Conservation (phyloP, 176 grass and related monocot genomes). For the Oryza officinalis region DNA sequence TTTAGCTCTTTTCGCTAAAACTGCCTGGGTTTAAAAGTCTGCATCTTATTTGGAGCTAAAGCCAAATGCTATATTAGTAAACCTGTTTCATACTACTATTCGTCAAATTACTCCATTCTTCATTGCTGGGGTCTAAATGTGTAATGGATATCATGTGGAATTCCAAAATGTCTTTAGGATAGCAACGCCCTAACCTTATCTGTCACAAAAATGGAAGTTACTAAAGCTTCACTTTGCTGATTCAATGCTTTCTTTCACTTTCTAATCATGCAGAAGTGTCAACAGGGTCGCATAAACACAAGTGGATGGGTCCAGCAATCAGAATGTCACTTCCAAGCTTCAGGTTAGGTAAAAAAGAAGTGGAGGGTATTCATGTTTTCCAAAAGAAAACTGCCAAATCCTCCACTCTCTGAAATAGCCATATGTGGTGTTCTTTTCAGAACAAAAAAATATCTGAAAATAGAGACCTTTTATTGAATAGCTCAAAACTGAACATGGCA, state of each 20-base stretch:
- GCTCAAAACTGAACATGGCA: slow-evolving; percentile 26
- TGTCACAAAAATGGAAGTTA: slow-evolving; percentile 13
- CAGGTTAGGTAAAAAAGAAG: slow-evolving; percentile 60
- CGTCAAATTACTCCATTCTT: background rate
- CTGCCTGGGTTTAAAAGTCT: slow-evolving; percentile 11
- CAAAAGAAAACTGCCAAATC: slow-evolving; percentile 4
- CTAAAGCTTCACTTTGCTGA: slow-evolving; percentile 20
- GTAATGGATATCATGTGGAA: background rate
- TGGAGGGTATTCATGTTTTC: slow-evolving; percentile 12
- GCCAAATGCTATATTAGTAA: background rate
- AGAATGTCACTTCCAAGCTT: slow-evolving; percentile 97
- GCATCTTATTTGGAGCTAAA: background rate
- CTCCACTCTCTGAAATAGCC: background rate
- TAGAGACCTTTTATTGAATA: background rate
- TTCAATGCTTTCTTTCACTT: slow-evolving; percentile 37
- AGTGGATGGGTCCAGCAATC: slow-evolving; percentile 70
- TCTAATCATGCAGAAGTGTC: slow-evolving; percentile 35
- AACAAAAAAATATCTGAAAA: slow-evolving; percentile 10
- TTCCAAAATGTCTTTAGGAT: slow-evolving; percentile 18
- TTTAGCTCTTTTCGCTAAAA: background rate
- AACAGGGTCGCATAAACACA: slow-evolving; percentile 51
- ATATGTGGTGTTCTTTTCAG: background rate
- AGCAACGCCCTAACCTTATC: slow-evolving; percentile 22
- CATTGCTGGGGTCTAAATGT: background rate
- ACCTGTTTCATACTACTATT: background rate